Evolutionary conservation across 164 flowering plant species (phyloP), one percentile per base, ranked within the genome.

Genomic region (Piper longum): DNA sequence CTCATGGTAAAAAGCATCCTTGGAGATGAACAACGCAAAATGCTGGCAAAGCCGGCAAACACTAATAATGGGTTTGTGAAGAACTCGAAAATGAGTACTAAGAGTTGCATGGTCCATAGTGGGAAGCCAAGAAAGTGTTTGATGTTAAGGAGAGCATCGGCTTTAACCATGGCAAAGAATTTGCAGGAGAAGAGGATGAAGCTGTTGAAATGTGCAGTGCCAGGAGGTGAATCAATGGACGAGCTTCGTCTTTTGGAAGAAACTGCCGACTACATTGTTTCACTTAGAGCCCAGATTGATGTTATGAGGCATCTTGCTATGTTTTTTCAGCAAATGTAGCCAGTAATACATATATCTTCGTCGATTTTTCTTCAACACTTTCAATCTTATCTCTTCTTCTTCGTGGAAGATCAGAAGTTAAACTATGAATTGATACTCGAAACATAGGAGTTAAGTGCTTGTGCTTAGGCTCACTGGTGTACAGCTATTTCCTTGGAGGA

Each of bases 181-280:
- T 39, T 88, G 75, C 70, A 85, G 52, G 80, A 75, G 65, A 86
- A 76, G 52, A 82, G 84, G 72, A 86, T 80, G 36, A 72, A 80
- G 60, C 68, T 81, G 59, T 72, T 90, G 70, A 83, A 77, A 71
- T 66, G 75, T 12, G 74, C 86, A 1, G 70, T 87, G 5, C 97
- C 97, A 0, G 96, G 96, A 0, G 96, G 96, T 41, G 79, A 82
- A 44, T 66, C 67, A 16, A 80, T 88, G 76, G 84, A 85, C 65
- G 85, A 79, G 3, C 43, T 65, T 4, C 74, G 67, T 67, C 70
- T 81, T 66, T 67, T 86, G 19, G 77, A 76, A 56, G 97, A 91
- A 79, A 78, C 96, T 72, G 75, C 86, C 59, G 95, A 86, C 66
- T 91, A 91, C 66, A 77, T 91, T 3, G 17, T 74, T 7, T 76